Conservation (phyloP, 1,139 yeast species). For the Blastobotrys proliferans region DNA sequence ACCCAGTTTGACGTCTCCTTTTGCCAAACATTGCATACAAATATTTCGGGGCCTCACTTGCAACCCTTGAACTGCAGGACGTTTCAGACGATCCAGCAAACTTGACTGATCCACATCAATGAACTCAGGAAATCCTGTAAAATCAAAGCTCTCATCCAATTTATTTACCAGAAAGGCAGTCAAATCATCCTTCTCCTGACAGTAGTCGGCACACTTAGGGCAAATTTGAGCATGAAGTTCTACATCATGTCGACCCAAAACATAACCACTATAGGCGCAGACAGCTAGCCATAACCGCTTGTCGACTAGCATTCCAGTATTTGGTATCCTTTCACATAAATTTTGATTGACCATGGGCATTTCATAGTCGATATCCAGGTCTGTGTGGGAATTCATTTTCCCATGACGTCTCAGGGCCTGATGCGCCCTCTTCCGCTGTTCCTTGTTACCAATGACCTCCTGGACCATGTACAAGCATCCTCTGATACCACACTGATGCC, state of each 20-base stretch:
- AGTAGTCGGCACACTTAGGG: neutral
- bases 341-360: neutral
- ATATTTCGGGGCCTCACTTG: neutral
- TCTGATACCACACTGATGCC: constrained; percentile 2
- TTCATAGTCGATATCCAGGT: neutral
- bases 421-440: neutral
- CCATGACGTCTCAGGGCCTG: neutral
- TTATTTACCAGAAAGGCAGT: too few relatives aligned
- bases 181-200: neutral
- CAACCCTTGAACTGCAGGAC: constrained; percentile 6
- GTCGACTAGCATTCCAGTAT: constrained; percentile 5
- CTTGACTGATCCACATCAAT: too few relatives aligned
- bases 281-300: constrained; percentile 4
- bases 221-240: constrained; percentile 5
- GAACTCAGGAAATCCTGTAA: too few relatives aligned
- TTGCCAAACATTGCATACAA: constrained; percentile 3
- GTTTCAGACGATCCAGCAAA: neutral
- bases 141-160: too few relatives aligned
- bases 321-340: constrained; percentile 5
- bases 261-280: constrained; percentile 6
- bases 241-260: constrained; percentile 4
- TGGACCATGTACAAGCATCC: constrained; percentile 7
- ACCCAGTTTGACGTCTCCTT: neutral
- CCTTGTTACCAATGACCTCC: too few relatives aligned
- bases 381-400: neutral